These are phyloP conservation scores for Cardamine chenopodiifolia DNA, from an alignment of 345 rosid genomes.

Conservation along the genomic window DNA sequence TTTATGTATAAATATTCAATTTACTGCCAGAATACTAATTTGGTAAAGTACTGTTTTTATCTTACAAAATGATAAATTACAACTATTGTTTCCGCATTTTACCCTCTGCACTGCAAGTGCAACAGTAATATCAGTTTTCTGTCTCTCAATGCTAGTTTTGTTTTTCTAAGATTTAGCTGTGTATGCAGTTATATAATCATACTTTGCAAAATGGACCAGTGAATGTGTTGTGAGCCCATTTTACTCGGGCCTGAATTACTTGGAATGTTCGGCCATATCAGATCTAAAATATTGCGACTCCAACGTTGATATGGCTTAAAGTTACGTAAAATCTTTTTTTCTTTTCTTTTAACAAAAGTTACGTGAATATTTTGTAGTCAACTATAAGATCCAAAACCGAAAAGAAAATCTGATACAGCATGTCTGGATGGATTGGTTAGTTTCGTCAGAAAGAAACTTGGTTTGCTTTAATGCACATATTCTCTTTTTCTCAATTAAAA, in stretches of 20 bases:
- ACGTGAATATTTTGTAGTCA: neutral
- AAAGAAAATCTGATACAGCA: neutral
- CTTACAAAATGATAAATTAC: conserved; percentile 23
- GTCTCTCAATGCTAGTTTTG: conserved; percentile 14
- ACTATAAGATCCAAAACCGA: neutral
- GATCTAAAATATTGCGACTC: neutral
- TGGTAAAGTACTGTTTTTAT: conserved; percentile 26
- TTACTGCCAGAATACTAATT: conserved; percentile 10
- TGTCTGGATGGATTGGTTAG: neutral
- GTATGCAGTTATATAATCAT: conserved; percentile 4
- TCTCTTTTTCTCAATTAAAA: neutral
- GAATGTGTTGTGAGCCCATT: conserved; percentile 11
- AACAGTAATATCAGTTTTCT: conserved; percentile 26
- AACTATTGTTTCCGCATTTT: conserved; percentile 36
- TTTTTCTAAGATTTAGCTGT: conserved; percentile 8
- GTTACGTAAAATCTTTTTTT: neutral
- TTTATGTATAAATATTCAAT: conserved; percentile 15
- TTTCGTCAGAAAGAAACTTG: neutral
- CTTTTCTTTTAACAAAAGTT: neutral
- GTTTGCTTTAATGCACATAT: neutral
- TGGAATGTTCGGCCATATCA: neutral
- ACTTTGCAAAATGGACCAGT: neutral
- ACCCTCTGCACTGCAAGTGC: conserved; percentile 31
- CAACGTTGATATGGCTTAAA: neutral
- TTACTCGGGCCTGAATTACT: neutral